Evolutionary conservation across 228 moss, liverwort and hornwort species (phyloP).

Genomic region (Sphagnum magellanicum): DNA sequence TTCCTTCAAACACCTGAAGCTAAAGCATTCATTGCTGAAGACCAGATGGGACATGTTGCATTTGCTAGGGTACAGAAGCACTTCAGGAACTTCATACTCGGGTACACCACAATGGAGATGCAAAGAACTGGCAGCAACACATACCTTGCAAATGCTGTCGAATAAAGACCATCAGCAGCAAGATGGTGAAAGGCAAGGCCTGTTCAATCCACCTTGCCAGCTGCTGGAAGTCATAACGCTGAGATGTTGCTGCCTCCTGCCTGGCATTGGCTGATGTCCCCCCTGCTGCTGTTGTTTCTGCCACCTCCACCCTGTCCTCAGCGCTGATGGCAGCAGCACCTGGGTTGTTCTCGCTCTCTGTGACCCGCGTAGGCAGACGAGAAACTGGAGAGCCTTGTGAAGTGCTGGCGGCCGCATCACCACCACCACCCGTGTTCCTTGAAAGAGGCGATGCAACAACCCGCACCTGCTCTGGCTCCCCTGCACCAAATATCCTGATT

Average conservation of each 20-base stretch:
- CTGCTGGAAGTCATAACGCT: slow-evolving; percentile 94
- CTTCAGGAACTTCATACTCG: too few relatives aligned
- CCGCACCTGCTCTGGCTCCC: slow-evolving; percentile 43
- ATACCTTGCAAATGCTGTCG: slow-evolving; percentile 89
- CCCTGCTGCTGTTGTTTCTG: slow-evolving; percentile 58
- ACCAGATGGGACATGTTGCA: too few relatives aligned
- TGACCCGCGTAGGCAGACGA: slow-evolving; percentile 68
- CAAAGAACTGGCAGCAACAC: too few relatives aligned
- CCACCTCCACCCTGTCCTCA: slow-evolving; percentile 71
- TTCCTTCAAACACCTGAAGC: too few relatives aligned
- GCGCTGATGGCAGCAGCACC: slow-evolving; percentile 36
- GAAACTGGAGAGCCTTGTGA: slow-evolving; percentile 54
- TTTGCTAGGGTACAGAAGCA: too few relatives aligned
- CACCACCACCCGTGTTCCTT: slow-evolving; percentile 23
- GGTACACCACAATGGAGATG: too few relatives aligned
- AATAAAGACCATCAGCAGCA: slow-evolving; percentile 96
- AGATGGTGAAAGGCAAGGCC: slow-evolving; percentile 83
- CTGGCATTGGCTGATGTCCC: slow-evolving; percentile 58
- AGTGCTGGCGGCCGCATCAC: slow-evolving; percentile 28
- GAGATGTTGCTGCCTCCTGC: slow-evolving; percentile 69
- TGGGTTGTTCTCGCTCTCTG: slow-evolving; percentile 49
- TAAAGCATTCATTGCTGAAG: too few relatives aligned
- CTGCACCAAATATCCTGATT: slow-evolving; percentile 56
- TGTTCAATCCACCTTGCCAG: slow-evolving; percentile 98
- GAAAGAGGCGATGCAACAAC: slow-evolving; percentile 18